phyloP scores from a whole-genome alignment of 306 rosid genomes.

The Acmispon strigosus region DNA sequence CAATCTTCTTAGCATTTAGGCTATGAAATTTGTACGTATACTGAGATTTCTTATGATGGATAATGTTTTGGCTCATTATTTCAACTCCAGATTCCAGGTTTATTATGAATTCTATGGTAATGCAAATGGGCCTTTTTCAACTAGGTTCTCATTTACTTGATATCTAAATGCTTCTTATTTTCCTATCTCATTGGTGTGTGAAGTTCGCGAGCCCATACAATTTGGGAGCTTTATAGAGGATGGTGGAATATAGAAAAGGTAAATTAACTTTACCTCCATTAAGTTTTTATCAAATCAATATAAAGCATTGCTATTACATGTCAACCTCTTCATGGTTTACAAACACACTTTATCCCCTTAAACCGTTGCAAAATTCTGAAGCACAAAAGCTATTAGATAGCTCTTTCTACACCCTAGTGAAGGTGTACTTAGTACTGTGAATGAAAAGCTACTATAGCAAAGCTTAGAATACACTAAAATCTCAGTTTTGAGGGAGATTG shows the following conservation, averaged over 20 bases:
- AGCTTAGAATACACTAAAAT: not conserved
- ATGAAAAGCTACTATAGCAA: not conserved
- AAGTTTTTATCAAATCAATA: not conserved
- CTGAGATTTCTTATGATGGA: not conserved
- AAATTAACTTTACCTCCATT: not conserved
- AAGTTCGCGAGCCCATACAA: not conserved
- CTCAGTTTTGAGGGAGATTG: not conserved
- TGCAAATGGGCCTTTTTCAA: not conserved
- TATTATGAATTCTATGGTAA: not conserved
- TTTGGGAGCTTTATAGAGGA: not conserved
- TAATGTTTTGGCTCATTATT: slow-evolving; percentile 8
- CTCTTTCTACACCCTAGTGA: no score
- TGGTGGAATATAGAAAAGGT: not conserved
- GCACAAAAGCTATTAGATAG: not conserved
- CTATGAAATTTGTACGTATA: not conserved
- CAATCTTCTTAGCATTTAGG: slow-evolving; percentile 42
- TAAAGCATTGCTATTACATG: not conserved
- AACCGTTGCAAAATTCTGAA: not conserved
- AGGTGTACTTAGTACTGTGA: not conserved
- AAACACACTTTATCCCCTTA: not conserved
- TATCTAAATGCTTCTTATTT: slow-evolving; percentile 1
- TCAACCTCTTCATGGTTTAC: not conserved
- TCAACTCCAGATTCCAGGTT: slow-evolving; percentile 9
- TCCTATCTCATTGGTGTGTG: not conserved
- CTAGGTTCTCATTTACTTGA: not conserved